Conservation (phyloP, 78 protist genomes). For the Cyanophora paradoxa region DNA sequence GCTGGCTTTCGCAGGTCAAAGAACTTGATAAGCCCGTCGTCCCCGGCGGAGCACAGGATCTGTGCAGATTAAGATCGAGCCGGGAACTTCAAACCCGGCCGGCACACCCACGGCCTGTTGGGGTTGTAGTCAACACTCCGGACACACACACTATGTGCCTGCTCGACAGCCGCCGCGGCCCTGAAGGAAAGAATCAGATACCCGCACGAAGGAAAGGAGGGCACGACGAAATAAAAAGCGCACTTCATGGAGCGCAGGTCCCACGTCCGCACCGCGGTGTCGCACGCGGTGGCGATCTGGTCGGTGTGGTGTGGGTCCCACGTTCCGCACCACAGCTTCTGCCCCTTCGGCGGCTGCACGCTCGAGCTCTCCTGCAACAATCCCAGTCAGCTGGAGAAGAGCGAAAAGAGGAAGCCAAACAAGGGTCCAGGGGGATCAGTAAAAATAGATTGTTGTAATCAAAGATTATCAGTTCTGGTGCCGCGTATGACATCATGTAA, state of each 20-base stretch:
- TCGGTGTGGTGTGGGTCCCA: neutral
- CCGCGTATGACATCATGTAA: too few relatives aligned
- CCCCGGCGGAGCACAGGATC: slow-evolving; percentile 34
- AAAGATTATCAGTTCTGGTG: too few relatives aligned
- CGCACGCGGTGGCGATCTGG: slow-evolving; percentile 1
- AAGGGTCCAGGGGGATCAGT: too few relatives aligned
- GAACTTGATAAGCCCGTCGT: slow-evolving; percentile 37
- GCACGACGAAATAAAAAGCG: too few relatives aligned
- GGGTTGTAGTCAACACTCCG: slow-evolving; percentile 40
- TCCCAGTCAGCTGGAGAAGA: neutral
- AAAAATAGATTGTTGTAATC: too few relatives aligned
- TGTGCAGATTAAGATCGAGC: too few relatives aligned
- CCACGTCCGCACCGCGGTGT: neutral
- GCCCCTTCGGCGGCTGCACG: neutral
- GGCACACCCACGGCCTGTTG: slow-evolving; percentile 23
- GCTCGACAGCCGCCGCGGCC: neutral
- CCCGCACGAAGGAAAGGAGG: too few relatives aligned
- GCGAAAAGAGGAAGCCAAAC: too few relatives aligned
- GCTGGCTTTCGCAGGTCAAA: slow-evolving; percentile 38
- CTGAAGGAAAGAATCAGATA: too few relatives aligned
- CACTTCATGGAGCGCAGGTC: neutral
- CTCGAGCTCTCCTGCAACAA: neutral
- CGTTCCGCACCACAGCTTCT: neutral
- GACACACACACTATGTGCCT: neutral
- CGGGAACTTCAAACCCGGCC: too few relatives aligned